A percentile compares a stretch with the other conserved stretches of the same genome.
phyloP scores from a whole-genome alignment of 305 asterid genomes.

The Solanum hybrid region DNA sequence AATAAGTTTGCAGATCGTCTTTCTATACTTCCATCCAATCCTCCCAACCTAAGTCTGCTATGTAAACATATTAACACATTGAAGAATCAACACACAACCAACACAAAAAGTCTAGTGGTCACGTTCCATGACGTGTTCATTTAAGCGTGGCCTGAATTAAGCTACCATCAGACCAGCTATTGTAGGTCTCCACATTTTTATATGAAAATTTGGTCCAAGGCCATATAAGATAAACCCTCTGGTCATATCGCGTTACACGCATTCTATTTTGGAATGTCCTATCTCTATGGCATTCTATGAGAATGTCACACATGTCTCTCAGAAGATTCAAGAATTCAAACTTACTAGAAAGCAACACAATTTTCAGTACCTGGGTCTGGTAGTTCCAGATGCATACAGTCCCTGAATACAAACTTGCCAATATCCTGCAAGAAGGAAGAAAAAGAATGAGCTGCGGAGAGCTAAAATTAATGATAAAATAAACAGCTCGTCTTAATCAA shows the following conservation, averaged over 20 bases:
- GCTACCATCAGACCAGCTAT: background rate
- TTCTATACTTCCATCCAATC: background rate
- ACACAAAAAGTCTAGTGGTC: background rate
- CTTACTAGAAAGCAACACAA: background rate
- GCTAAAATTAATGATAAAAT: background rate
- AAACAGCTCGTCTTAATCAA: background rate
- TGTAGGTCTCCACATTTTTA: background rate
- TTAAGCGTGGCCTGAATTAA: background rate
- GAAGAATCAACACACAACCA: background rate
- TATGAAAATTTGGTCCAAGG: background rate
- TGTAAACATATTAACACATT: background rate
- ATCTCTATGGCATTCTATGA: background rate
- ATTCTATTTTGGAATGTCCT: background rate
- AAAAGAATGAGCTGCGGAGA: background rate
- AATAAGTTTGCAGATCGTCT: background rate
- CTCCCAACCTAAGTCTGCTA: background rate
- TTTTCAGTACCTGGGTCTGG: conserved; percentile 55
- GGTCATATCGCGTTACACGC: background rate
- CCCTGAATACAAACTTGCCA: conserved; percentile 73
- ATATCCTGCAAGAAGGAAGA: conserved; percentile 32
- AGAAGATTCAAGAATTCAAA: background rate
- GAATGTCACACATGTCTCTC: background rate
- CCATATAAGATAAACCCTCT: background rate
- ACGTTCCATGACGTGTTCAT: background rate
- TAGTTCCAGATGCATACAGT: conserved; percentile 66